Percentiles rank a stretch among this genome's conserved stretches.
Conservation (phyloP, 768 basidiomycete genomes). For the Mycena olivaceomarginata region DNA sequence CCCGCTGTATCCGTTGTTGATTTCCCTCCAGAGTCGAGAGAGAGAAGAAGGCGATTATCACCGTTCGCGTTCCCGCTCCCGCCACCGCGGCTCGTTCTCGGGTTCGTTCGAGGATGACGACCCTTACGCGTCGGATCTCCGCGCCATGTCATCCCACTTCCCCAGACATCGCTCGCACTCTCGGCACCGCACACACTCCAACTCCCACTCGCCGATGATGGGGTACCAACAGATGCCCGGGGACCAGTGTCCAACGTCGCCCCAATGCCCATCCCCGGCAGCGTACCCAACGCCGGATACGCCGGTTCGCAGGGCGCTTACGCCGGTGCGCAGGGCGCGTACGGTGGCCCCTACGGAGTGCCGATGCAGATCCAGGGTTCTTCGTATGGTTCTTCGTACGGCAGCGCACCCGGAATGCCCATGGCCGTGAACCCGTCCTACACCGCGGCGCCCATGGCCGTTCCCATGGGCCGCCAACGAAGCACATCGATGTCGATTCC, state of each 20-base stretch:
- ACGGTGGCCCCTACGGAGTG: slow-evolving; percentile 26
- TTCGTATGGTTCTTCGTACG: slow-evolving; percentile 41
- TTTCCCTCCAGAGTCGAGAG: slow-evolving; percentile 54
- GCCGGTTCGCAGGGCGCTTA: slow-evolving; percentile 21
- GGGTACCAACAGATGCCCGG: slow-evolving; percentile 47
- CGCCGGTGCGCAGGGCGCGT: slow-evolving; percentile 24
- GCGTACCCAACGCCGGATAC: slow-evolving; percentile 3
- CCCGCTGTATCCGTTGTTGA: slow-evolving; percentile 12
- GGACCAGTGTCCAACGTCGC: slow-evolving; percentile 38
- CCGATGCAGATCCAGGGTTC: slow-evolving; percentile 39
- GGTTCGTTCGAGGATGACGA: slow-evolving; percentile 54
- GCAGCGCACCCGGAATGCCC: slow-evolving; percentile 36
- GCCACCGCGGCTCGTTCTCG: slow-evolving; percentile 45
- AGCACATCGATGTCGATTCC: slow-evolving; percentile 61
- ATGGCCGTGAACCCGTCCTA: slow-evolving; percentile 38
- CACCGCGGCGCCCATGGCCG: slow-evolving; percentile 42
- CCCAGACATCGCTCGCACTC: slow-evolving; percentile 42
- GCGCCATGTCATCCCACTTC: slow-evolving; percentile 26
- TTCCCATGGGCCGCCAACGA: slow-evolving; percentile 50
- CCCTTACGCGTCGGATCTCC: slow-evolving; percentile 61
- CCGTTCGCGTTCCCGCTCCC: slow-evolving; percentile 54
- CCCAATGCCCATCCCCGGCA: slow-evolving; percentile 27
- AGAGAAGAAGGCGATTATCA: slow-evolving; percentile 57
- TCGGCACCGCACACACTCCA: slow-evolving; percentile 61
- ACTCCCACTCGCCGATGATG: slow-evolving; percentile 45